Conservation (phyloP, 805 yeast genomes). For the Lipomyces sp. region DNA sequence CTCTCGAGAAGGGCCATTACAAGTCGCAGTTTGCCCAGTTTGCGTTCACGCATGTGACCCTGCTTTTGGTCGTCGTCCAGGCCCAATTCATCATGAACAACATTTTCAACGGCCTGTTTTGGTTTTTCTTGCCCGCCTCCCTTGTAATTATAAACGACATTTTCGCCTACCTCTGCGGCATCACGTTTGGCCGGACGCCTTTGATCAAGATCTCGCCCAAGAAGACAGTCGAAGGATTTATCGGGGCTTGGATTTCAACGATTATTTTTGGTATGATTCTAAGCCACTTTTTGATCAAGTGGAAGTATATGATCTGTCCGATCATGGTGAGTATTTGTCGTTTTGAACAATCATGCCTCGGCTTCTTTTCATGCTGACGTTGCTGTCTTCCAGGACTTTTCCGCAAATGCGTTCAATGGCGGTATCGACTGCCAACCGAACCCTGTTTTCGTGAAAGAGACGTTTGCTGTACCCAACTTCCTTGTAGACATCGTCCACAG, state of each 20-base stretch:
- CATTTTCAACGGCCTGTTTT: constrained; percentile 82
- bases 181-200: constrained; percentile 90
- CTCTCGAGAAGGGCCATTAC: constrained; percentile 82
- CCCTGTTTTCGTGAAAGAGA: constrained; percentile 83
- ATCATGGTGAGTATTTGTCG: constrained; percentile 40
- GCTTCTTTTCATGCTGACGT: no score
- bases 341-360: no score
- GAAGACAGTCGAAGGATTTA: constrained; percentile 94
- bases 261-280: constrained; percentile 66
- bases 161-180: constrained; percentile 95
- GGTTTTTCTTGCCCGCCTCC: constrained; percentile 91
- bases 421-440: constrained; percentile 78
- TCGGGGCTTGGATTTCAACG: constrained; percentile 97
- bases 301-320: constrained; percentile 83
- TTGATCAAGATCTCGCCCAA: constrained; percentile 92
- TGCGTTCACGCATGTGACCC: constrained; percentile 90
- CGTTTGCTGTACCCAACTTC: constrained; percentile 68
- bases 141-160: constrained; percentile 92
- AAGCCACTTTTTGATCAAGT: constrained; percentile 60
- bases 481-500: constrained; percentile 49
- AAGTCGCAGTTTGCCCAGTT: constrained; percentile 92
- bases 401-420: constrained; percentile 45
- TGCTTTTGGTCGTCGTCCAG: constrained; percentile 85
- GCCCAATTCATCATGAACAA: constrained; percentile 90
- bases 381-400: constrained; percentile 21